phyloP scores from a whole-genome alignment of 2,329 filamentous ascomycete genomes.

The Zelopaecilomyces penicillatus region DNA sequence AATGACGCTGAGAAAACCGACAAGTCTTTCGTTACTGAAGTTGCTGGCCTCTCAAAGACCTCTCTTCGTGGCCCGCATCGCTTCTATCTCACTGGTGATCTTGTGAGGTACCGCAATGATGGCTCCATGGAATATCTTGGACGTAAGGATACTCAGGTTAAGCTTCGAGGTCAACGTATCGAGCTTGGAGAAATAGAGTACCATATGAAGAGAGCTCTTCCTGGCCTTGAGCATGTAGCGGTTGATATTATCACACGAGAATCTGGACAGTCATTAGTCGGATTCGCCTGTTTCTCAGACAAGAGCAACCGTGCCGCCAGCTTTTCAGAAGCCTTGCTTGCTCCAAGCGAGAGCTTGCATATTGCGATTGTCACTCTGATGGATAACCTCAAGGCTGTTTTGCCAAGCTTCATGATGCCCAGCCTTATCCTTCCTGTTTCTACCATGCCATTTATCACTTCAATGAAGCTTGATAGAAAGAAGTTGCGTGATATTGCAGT shows the following conservation, averaged over 20 bases:
- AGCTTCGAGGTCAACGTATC: constrained; percentile 45
- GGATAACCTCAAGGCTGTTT: not conserved
- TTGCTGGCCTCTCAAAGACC: constrained; percentile 1
- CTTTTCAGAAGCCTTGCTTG: not conserved
- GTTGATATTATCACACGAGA: constrained; percentile 4
- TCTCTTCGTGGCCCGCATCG: constrained; percentile 5
- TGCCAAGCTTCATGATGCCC: constrained; percentile 15
- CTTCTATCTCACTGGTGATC: constrained; percentile 38
- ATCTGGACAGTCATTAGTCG: not conserved
- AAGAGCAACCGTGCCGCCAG: not conserved
- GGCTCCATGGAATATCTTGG: constrained; percentile 35
- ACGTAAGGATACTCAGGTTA: constrained; percentile 48
- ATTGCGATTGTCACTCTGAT: not conserved
- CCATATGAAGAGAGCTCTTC: constrained; percentile 1
- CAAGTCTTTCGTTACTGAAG: constrained; percentile 39
- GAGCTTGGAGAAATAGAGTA: constrained; percentile 29
- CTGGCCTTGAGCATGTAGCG: not conserved
- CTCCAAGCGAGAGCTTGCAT: not conserved
- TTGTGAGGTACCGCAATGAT: constrained; percentile 30
- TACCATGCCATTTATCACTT: constrained; percentile 11
- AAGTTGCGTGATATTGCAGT: constrained; percentile 1
- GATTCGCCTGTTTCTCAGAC: constrained; percentile 4
- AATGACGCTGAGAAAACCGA: constrained; percentile 31
- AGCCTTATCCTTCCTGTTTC: constrained; percentile 10
- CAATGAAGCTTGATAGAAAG: constrained; percentile 11